phyloP scores from a whole-genome alignment of 2,329 filamentous ascomycete species.

The Nectriaceae sp. region DNA sequence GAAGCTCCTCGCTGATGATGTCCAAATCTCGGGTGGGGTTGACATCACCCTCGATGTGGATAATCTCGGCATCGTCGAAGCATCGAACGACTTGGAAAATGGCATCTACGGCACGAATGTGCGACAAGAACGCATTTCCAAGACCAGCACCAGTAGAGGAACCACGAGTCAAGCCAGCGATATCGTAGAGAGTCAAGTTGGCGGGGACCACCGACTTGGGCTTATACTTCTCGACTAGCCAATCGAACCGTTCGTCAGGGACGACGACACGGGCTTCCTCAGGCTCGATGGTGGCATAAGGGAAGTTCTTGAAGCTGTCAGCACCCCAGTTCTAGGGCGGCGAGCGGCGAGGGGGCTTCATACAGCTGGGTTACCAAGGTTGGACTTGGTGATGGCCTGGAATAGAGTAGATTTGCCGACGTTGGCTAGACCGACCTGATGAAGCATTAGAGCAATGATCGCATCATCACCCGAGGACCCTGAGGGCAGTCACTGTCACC shows the following conservation, averaged over 20 bases:
- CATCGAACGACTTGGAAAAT: slow-evolving; percentile 97
- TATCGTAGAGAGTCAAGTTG: slow-evolving; percentile 98
- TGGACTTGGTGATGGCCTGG: slow-evolving; percentile 98
- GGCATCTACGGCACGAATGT: slow-evolving; percentile 96
- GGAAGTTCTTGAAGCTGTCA: slow-evolving; percentile 76
- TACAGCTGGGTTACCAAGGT: slow-evolving; percentile 94
- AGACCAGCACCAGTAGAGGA: slow-evolving; percentile 97
- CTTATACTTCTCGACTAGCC: slow-evolving; percentile 94
- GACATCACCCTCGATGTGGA: slow-evolving; percentile 98
- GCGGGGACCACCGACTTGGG: slow-evolving; percentile 97
- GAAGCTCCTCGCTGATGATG: slow-evolving; percentile 95
- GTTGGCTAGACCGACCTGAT: slow-evolving; percentile 94
- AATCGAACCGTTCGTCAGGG: slow-evolving; percentile 93
- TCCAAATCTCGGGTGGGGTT: slow-evolving; percentile 91
- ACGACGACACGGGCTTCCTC: slow-evolving; percentile 98
- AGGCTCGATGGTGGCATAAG: slow-evolving; percentile 97
- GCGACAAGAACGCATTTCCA: slow-evolving; percentile 96
- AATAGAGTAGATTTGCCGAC: slow-evolving; percentile 99
- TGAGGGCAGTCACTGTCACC: slow-evolving; percentile 37
- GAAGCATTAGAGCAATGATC: slow-evolving; percentile 24
- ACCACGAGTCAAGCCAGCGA: slow-evolving; percentile 92
- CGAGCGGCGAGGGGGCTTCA: slow-evolving; percentile 43
- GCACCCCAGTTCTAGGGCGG: slow-evolving; percentile 40
- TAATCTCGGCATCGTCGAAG: slow-evolving; percentile 99
- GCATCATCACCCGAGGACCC: slow-evolving; percentile 4